Conservation (phyloP, 306 rosid genomes). For the Glycine latifolia region DNA sequence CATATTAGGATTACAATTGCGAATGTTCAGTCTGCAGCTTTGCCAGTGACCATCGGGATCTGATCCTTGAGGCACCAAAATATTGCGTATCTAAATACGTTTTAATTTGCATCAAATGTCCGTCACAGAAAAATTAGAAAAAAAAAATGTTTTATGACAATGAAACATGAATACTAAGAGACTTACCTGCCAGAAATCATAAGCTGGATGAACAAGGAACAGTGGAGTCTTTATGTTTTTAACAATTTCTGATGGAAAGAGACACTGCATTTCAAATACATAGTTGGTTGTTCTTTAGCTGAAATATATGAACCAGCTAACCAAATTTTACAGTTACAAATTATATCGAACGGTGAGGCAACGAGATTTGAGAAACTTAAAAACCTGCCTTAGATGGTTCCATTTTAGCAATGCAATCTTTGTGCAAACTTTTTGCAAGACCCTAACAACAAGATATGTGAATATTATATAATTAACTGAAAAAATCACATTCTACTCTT, state of each 20-base stretch:
- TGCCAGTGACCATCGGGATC: conserved; percentile 75
- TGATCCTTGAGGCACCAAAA: conserved; percentile 79
- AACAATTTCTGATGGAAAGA: conserved; percentile 80
- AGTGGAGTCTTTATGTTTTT: conserved; percentile 69
- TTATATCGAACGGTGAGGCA: conserved; percentile 28
- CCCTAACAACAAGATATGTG: conserved; percentile 60
- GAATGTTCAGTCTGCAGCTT: conserved; percentile 74
- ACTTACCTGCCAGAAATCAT: conserved; percentile 94
- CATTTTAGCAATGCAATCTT: conserved; percentile 69
- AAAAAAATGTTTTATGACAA: conserved; percentile 22
- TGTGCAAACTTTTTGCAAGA: conserved; percentile 72
- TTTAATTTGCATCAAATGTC: conserved; percentile 45
- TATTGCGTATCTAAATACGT: conserved; percentile 77
- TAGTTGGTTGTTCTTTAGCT: conserved; percentile 32
- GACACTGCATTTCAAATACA: conserved; percentile 69
- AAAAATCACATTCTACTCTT: conserved; percentile 1
- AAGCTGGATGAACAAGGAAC: conserved; percentile 92
- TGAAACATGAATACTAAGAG: conserved; percentile 40
- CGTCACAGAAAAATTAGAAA: conserved; percentile 10
- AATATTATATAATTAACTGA: conserved; percentile 8
- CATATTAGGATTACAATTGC: conserved; percentile 64
- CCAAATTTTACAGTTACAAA: conserved; percentile 27
- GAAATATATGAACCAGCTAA: conserved; percentile 27
- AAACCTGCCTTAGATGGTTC: conserved; percentile 76
- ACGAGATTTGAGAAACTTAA: conserved; percentile 40